Evolutionary conservation across 805 yeast genomes (phyloP).

Genomic region (baker's yeast (Saccharomyces cerevisiae)): DNA sequence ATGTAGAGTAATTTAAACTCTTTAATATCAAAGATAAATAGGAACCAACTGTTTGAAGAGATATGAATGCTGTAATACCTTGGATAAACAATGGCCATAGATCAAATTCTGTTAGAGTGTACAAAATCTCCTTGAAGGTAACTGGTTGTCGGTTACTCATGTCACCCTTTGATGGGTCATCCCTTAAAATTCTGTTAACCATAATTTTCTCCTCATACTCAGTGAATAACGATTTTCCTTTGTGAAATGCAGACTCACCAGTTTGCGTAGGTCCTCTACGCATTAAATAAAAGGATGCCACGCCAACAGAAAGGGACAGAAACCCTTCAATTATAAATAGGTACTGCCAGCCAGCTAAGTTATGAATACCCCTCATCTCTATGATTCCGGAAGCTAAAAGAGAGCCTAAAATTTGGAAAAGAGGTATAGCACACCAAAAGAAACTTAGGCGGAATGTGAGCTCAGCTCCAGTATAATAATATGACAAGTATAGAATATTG

Average conservation of each 20-base stretch:
- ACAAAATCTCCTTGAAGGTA: conserved; percentile 31
- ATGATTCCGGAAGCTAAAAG: conserved; percentile 48
- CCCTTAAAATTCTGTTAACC: conserved; percentile 50
- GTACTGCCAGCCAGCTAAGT: conserved; percentile 57
- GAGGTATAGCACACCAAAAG: conserved; percentile 50
- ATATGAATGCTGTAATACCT: conserved; percentile 37
- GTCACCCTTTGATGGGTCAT: conserved; percentile 58
- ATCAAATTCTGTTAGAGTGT: conserved; percentile 40
- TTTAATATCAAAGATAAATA: conserved; percentile 43
- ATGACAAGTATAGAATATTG: conserved; percentile 42
- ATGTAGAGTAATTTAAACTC: conserved; percentile 42
- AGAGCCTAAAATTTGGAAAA: conserved; percentile 39
- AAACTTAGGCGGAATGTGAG: conserved; percentile 49
- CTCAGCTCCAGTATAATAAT: conserved; percentile 54
- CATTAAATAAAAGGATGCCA: conserved; percentile 41
- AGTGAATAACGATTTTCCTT: conserved; percentile 39
- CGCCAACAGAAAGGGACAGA: conserved; percentile 46
- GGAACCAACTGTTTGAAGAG: conserved; percentile 25
- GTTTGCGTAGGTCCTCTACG: conserved; percentile 50
- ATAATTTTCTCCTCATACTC: conserved; percentile 49
- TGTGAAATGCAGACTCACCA: conserved; percentile 8
- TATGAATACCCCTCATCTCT: conserved; percentile 38
- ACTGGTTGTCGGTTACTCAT: conserved; percentile 54
- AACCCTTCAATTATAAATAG: conserved; percentile 57
- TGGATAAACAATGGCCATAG: conserved; percentile 47